A percentile compares a stretch with the other conserved stretches of the same genome.
These are phyloP conservation scores for Excoecaria cochinchinensis DNA, from an alignment of 345 rosid species.

Conservation along the genomic window DNA sequence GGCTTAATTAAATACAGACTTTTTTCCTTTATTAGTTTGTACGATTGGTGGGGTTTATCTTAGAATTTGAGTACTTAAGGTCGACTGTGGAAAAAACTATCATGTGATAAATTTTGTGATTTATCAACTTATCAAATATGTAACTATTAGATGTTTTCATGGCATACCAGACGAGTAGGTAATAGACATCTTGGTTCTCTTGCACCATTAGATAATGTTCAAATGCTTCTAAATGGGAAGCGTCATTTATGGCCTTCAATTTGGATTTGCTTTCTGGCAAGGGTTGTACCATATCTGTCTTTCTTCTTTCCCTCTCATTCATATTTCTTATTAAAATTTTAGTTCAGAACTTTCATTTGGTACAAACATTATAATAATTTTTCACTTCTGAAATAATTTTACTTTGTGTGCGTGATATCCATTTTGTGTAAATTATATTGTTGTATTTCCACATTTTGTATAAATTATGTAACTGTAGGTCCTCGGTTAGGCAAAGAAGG, in stretches of 20 bases:
- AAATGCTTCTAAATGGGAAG: not conserved
- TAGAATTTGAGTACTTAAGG: not conserved
- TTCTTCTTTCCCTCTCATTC: no score
- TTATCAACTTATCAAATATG: no score
- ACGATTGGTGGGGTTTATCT: not conserved
- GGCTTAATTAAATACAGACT: no score
- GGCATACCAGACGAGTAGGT: no score
- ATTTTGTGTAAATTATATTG: no score
- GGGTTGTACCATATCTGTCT: not conserved
- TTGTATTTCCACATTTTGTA: not conserved
- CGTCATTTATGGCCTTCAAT: not conserved
- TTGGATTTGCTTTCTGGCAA: not conserved
- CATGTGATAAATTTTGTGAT: no score
- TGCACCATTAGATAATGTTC: not conserved
- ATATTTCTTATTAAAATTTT: not conserved
- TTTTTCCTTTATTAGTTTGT: no score
- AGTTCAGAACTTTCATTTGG: not conserved
- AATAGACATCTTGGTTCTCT: not conserved
- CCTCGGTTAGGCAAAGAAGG: constrained; percentile 81
- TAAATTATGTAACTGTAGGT: constrained; percentile 39
- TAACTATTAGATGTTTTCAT: no score
- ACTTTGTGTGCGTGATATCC: no score
- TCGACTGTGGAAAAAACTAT: not conserved
- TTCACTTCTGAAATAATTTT: not conserved
- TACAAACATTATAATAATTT: not conserved